Evolutionary conservation across 202 grass and related monocot genomes (phyloP).

Genomic region (Setaria italica): DNA sequence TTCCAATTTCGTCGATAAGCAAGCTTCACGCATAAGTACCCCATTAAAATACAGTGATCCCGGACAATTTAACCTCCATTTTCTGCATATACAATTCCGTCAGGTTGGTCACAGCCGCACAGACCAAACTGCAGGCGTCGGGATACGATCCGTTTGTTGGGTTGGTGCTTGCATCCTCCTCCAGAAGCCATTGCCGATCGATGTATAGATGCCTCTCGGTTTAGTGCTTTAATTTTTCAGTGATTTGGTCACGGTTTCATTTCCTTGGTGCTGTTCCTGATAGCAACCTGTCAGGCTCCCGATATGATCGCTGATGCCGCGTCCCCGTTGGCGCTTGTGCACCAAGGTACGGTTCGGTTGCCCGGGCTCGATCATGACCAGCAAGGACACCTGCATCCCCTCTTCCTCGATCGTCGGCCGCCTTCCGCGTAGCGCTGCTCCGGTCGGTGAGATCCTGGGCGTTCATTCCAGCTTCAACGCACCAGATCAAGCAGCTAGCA

Average conservation of each 20-base stretch:
- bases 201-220: not conserved
- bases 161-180: conserved; percentile 39
- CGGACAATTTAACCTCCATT: not conserved
- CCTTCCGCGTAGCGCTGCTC: not conserved
- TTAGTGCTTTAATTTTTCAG: not conserved
- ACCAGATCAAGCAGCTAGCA: not conserved
- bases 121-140: not conserved
- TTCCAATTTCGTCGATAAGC: conserved; percentile 23
- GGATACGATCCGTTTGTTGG: not conserved
- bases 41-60: conserved; percentile 9
- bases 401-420: not conserved
- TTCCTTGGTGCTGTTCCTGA: not conserved
- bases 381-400: conserved; percentile 27
- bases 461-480: not conserved
- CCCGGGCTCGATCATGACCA: conserved; percentile 47
- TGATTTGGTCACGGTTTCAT: not conserved
- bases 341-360: conserved; percentile 43
- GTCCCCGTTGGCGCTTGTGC: conserved; percentile 27
- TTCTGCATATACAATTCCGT: not conserved
- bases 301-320: conserved; percentile 16
- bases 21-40: conserved; percentile 41
- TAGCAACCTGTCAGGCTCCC: not conserved
- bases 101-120: not conserved
- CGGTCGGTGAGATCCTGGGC: not conserved
- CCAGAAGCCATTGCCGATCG: conserved; percentile 4